A percentile compares a stretch with the other conserved stretches of the same genome.
Evolutionary conservation across 225 moss, liverwort and hornwort genomes (phyloP).

Genomic region (Pseudisothecium myosuroides): DNA sequence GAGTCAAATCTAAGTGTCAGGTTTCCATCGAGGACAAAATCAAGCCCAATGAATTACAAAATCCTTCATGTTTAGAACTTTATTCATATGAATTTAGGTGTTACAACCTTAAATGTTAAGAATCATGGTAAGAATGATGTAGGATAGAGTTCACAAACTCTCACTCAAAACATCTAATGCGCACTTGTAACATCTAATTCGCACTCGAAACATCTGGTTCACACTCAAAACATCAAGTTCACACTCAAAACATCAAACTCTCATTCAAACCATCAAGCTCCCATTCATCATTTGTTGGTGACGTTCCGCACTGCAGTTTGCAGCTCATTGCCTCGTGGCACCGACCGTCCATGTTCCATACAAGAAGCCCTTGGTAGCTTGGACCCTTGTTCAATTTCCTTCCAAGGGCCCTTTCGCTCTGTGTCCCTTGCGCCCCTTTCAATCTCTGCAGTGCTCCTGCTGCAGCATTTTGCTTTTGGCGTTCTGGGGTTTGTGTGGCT

Average conservation of each 20-base stretch:
- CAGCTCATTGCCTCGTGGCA: background rate
- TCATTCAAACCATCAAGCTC: background rate
- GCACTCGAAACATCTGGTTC: background rate
- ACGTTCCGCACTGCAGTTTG: background rate
- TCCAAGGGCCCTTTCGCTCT: background rate
- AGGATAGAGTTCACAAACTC: background rate
- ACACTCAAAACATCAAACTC: background rate
- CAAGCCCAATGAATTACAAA: rapidly evolving
- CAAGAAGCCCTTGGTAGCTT: background rate
- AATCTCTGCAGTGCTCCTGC: background rate
- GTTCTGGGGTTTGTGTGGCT: background rate
- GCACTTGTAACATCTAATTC: background rate
- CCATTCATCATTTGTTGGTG: background rate
- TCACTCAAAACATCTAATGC: background rate
- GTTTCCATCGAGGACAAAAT: background rate
- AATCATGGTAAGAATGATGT: background rate
- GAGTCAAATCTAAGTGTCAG: rapidly evolving
- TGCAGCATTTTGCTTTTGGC: background rate
- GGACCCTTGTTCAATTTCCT: background rate
- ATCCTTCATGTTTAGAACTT: background rate
- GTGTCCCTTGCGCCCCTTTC: background rate
- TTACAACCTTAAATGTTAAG: background rate
- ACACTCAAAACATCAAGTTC: background rate
- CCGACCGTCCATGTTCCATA: background rate
- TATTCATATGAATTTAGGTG: background rate